A percentile compares a stretch with the other conserved stretches of the same genome.
Evolutionary conservation across 345 rosid genomes (phyloP).

Genomic region (Aurinia saxatilis): DNA sequence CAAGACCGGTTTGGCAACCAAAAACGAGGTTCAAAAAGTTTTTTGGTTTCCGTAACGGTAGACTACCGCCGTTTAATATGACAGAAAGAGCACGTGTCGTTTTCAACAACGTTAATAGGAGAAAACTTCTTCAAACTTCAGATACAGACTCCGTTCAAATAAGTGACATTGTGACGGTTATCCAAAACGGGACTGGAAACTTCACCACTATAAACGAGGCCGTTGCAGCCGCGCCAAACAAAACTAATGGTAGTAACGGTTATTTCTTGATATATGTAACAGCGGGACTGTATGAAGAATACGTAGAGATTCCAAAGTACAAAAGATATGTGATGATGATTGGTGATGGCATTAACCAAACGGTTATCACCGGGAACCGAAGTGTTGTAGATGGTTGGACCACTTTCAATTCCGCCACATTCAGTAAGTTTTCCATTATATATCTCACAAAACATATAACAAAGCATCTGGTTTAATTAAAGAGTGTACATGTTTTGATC

Average conservation of each 20-base stretch:
- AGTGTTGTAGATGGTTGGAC: slow-evolving; percentile 89
- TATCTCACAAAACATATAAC: neutral
- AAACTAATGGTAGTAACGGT: slow-evolving; percentile 42
- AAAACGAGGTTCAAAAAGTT: slow-evolving; percentile 32
- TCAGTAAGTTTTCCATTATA: slow-evolving; percentile 25
- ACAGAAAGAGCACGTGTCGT: slow-evolving; percentile 39
- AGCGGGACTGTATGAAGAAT: slow-evolving; percentile 78
- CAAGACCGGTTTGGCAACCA: slow-evolving; percentile 28
- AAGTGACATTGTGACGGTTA: slow-evolving; percentile 60
- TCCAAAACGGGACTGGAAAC: slow-evolving; percentile 62
- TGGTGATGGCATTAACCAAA: slow-evolving; percentile 84
- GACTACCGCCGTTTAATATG: slow-evolving; percentile 58
- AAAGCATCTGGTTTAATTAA: no score
- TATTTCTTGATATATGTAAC: slow-evolving; percentile 71
- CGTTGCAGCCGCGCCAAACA: slow-evolving; percentile 66
- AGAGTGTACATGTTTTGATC: no score
- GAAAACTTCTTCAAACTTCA: slow-evolving; percentile 52
- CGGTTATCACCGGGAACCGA: slow-evolving; percentile 75
- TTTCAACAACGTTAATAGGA: slow-evolving; percentile 40
- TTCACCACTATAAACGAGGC: slow-evolving; percentile 70
- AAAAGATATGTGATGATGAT: slow-evolving; percentile 77
- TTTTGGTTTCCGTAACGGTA: slow-evolving; percentile 29
- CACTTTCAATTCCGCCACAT: slow-evolving; percentile 87
- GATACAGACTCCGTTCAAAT: slow-evolving; percentile 28
- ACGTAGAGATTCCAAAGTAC: slow-evolving; percentile 55